Percentiles rank a stretch among this genome's conserved stretches.
Evolutionary conservation across 768 basidiomycete genomes (phyloP).

Genomic region (Trametes cinnabarina): DNA sequence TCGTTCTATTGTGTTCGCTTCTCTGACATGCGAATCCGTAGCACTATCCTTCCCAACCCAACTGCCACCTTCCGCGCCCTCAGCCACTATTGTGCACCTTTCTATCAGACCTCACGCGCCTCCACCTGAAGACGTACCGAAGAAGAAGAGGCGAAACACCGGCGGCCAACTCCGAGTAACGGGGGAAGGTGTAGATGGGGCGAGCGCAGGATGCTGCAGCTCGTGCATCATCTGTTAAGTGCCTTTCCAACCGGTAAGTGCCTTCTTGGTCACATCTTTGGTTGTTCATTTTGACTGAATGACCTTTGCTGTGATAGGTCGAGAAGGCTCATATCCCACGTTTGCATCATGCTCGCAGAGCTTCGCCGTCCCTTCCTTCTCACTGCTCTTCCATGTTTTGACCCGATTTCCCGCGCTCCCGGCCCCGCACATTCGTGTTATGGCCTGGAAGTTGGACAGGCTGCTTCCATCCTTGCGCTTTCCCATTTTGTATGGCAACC

Average conservation of each 20-base stretch:
- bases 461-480: background rate
- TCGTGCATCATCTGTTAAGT: slow-evolving; percentile 41
- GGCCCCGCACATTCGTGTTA: background rate
- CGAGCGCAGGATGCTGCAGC: slow-evolving; percentile 35
- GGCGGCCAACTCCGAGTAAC: slow-evolving; percentile 16
- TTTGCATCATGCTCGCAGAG: background rate
- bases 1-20: slow-evolving; percentile 3
- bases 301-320: background rate
- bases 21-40: slow-evolving; percentile 9
- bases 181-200: slow-evolving; percentile 23
- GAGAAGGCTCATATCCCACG: background rate
- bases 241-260: background rate
- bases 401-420: background rate
- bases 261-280: background rate
- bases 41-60: slow-evolving; percentile 33
- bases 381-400: background rate
- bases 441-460: background rate
- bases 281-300: no score
- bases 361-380: background rate
- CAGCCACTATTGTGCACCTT: slow-evolving; percentile 71
- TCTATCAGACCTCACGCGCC: slow-evolving; percentile 63
- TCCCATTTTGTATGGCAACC: slow-evolving; percentile 2
- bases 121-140: slow-evolving; percentile 49
- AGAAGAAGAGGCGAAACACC: slow-evolving; percentile 43
- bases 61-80: slow-evolving; percentile 27